phyloP scores from a whole-genome alignment of 208 protist genomes.

The Blastocrithidia nonstop region DNA sequence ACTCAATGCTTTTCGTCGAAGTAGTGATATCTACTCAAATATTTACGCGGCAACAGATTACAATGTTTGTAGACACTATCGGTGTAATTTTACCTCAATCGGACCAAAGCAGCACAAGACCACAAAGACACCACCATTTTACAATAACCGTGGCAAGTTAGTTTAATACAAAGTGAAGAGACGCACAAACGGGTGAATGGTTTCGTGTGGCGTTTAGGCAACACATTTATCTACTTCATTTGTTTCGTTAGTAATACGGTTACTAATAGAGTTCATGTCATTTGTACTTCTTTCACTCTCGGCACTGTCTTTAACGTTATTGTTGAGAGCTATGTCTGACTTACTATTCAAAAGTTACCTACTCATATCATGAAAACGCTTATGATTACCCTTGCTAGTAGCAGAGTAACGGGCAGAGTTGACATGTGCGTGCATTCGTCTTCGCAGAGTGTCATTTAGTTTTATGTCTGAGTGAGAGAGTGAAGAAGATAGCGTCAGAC shows the following conservation, averaged over 20 bases:
- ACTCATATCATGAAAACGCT: no score
- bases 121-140: constrained; percentile 38
- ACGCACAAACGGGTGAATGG: neutral
- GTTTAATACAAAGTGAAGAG: neutral
- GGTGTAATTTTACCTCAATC: constrained; percentile 28
- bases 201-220: neutral
- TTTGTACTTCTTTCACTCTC: neutral
- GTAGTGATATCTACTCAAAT: no score
- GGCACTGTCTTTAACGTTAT: neutral
- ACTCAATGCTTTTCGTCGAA: no score
- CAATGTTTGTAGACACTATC: constrained; percentile 17
- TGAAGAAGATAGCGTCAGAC: no score
- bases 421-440: no score
- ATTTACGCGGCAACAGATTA: constrained; percentile 22
- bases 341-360: no score
- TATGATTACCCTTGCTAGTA: no score
- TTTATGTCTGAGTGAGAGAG: no score
- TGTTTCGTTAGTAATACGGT: neutral
- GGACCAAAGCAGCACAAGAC: constrained; percentile 37
- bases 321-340: neutral
- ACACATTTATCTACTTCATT: neutral
- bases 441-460: no score
- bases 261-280: neutral
- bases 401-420: no score
- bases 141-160: constrained; percentile 11